Evolutionary conservation across 805 yeast species (phyloP), one percentile per base, ranked within the genome.

Genomic region (Metschnikowia kunwiensis): DNA sequence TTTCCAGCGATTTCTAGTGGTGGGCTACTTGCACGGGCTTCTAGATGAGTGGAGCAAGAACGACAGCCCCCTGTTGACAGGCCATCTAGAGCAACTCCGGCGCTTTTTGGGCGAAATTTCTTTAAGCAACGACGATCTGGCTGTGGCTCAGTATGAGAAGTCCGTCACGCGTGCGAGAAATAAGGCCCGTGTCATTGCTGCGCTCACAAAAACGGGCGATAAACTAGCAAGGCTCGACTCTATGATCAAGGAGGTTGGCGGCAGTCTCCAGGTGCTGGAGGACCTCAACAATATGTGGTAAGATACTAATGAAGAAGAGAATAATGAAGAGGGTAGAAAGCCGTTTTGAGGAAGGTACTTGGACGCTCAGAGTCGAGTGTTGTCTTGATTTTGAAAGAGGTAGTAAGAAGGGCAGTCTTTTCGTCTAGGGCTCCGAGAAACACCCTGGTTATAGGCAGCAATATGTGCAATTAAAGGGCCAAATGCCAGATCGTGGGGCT

Each of bases 11-110:
- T 81, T 75, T 49, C 47, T 86, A 2, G 54, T 85, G 0, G 54
- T 88, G 1, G 97, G 97, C 0, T 80, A 84, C 38, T 67, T 82
- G 25, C 55, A 69, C 37, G 80, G 83, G 12, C 50, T 80, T 26
- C 54, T 74, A 14, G 58, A 60, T 11, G 53, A 60, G 6, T 60
- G 79, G 69, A 32, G 52, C 13, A 23, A 32, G 7, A 7, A 7
- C 15, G 32, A 27, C 7, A 11, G 5, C 15, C 36, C 32, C 4
- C 32, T 11, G 18, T 15, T 32, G 9, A 39, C 54, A 19, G 17
- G 50, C 2, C 55, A 58, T 55, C 22, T 58, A 31, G 18, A 46
- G 30, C 51, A 57, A 64, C 26, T 70, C 59, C 34, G 51, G 45
- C 49, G 65, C 55, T 30, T 43, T 5, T 22, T 53, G 6, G 28